These are phyloP conservation scores for Alopecurus myosuroides DNA, from an alignment of 176 grass and related monocot genomes.

Conservation along the genomic window DNA sequence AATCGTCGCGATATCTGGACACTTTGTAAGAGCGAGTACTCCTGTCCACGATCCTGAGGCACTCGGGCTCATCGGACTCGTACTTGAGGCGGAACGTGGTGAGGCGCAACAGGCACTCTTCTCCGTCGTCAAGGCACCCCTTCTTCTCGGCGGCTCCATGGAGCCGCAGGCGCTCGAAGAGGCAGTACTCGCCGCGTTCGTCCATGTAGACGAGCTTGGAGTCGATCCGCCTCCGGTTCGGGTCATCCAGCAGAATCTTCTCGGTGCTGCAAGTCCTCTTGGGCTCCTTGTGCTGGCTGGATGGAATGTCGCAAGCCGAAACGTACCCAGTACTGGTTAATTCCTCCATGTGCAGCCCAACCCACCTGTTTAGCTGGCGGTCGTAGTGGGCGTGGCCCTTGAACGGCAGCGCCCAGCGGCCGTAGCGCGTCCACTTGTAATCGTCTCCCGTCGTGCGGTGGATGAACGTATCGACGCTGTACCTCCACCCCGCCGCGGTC, in stretches of 20 bases:
- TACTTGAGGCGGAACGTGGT: background rate
- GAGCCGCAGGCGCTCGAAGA: background rate
- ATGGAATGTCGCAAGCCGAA: no score
- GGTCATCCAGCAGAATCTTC: background rate
- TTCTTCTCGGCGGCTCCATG: no score
- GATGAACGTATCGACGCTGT: background rate
- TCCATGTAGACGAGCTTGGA: background rate
- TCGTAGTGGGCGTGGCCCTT: background rate
- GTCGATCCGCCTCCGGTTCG: background rate
- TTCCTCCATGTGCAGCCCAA: background rate
- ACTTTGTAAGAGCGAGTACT: background rate
- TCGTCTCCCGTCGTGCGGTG: background rate
- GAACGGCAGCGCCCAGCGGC: background rate
- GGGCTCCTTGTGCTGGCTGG: no score
- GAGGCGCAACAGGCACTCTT: background rate
- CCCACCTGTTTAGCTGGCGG: background rate
- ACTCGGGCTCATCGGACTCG: background rate
- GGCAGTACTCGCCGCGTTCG: background rate
- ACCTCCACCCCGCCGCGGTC: no score
- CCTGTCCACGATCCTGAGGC: background rate
- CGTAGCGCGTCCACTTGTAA: background rate
- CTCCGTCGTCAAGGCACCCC: background rate
- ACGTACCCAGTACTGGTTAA: no score
- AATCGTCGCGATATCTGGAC: background rate
- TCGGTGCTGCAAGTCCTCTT: background rate